phyloP scores from a whole-genome alignment of 1,139 yeast genomes.

The Magnusiomyces fungicola region DNA sequence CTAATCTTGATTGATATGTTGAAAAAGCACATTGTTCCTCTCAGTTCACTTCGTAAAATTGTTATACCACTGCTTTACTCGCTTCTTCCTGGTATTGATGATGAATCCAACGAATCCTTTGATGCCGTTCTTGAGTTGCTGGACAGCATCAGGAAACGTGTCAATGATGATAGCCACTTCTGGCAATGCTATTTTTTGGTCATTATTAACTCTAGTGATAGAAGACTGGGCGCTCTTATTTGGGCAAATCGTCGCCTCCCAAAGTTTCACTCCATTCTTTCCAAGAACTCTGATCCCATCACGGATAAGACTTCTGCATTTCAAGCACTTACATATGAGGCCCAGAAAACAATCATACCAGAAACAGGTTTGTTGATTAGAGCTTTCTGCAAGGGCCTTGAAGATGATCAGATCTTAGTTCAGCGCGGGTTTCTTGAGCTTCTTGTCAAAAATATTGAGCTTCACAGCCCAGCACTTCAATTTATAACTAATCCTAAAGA shows the following conservation, averaged over 20 bases:
- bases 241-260: conserved; percentile 72
- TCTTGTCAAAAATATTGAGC: conserved; percentile 56
- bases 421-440: conserved; percentile 88
- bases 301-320: conserved; percentile 14
- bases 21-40: conserved; percentile 46
- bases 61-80: conserved; percentile 67
- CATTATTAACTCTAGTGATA: conserved; percentile 69
- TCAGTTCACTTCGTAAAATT: conserved; percentile 48
- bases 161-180: conserved; percentile 65
- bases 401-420: conserved; percentile 56
- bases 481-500: conserved; percentile 45
- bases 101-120: conserved; percentile 80
- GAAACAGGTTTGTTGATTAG: conserved; percentile 73
- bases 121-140: conserved; percentile 51
- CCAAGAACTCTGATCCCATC: conserved; percentile 10
- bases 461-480: conserved; percentile 53
- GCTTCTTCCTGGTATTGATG: conserved; percentile 82
- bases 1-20: conserved; percentile 63
- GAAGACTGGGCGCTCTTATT: conserved; percentile 72
- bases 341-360: conserved; percentile 56
- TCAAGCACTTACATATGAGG: conserved; percentile 42
- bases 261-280: conserved; percentile 32
- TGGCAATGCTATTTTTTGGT: conserved; percentile 80
- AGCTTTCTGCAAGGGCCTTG: conserved; percentile 63
- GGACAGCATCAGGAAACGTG: conserved; percentile 49